Base-by-base conservation (phyloP, 257 asterid species). In the Rhazya stricta region DNA sequence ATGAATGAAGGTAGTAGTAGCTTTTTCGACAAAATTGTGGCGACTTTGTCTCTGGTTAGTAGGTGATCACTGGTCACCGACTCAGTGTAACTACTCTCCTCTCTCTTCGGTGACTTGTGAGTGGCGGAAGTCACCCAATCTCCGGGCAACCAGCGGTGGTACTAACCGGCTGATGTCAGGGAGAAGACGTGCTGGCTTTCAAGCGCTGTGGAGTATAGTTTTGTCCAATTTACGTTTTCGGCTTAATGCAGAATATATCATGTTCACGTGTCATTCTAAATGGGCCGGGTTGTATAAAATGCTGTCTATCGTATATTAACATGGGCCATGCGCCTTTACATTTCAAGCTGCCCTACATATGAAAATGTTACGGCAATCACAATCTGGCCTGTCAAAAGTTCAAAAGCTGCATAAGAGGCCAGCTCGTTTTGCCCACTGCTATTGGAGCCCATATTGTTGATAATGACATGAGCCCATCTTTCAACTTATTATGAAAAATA, bases 11-110 rank as follows among this genome's bases (percentile, higher is more conserved):
- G 13, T 56, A n/a, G n/a, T n/a, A n/a, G 65, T 63, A 6, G 32
- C 46, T 34, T 74, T 19, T 34, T 9, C 29, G 15, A 18, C 29
- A 37, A 32, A 61, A 71, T 48, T 37, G 37, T 45, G 57, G 56
- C 78, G 21, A 36, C 45, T 37, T 8, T 48, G 73, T 71, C 65
- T 53, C 53, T n/a, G n/a, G 77, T 19, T 37, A 75, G 66, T n/a
- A 37, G 36, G 67, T 37, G 74, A 27, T 61, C 36, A 48, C 51
- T 5, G 5, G 12, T 12, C 21, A 48, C 19, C 5, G 61, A n/a
- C n/a, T n/a, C n/a, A n/a, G n/a, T n/a, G n/a, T n/a, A n/a, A n/a
- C n/a, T n/a, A n/a, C 6, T 57, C 34, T 2, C 65, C 12, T 29
- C 48, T 8, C 34, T 57, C 65, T 9, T 36, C 6, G 30, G n/a